Evolutionary conservation across 176 grass and related monocot genomes (phyloP), one percentile per base, ranked within the genome.

Genomic region (Bromus sterilis): DNA sequence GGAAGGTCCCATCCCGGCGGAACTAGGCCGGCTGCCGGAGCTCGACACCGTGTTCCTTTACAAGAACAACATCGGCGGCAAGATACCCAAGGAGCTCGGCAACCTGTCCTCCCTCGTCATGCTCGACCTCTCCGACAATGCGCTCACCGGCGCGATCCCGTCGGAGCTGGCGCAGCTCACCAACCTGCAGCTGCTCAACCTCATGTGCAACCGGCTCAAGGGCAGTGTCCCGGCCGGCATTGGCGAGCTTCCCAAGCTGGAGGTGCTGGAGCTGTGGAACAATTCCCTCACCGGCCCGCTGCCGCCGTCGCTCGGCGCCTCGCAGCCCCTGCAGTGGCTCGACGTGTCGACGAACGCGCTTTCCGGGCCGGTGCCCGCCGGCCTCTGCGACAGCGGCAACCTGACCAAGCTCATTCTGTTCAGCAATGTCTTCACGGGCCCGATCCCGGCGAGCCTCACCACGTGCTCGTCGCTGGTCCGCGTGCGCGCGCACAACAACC

Each of bases 171-270:
- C 76, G 31, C 69, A 71, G 68, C 80, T 98, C 61, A 80, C 78
- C 1, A 93, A 93, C 62, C 90, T 98, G 24, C 90, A 95, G 82
- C 79, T 98, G 72, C 85, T 98, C 34, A 98, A 98, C 74, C 91
- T 98, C 58, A 98, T 98, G 96, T 98, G 96, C 77, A 99, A 99
- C 89, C 80, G 86, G 87, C 85, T 99, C 9, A 99, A 93, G 74
- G 96, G 96, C 4, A 56, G 76, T 8, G 81, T 98, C 24, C 96
- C 96, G 11, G 66, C 86, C 4, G 73, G 79, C 37, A 93, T 99
- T 11, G 87, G 96, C 30, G 85, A 99, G 44, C 87, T 99, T 44
- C 74, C 96, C 9, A 88, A 74, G 76, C 79, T 99, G 6, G 89
- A 93, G 76, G 76, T 99, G 78, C 25, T 99, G 37, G 93, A 95